Percentiles rank a stretch among this genome's conserved stretches.
Evolutionary conservation across 495 filamentous ascomycete genomes (phyloP).

Genomic region (Aspergillus sparsus): DNA sequence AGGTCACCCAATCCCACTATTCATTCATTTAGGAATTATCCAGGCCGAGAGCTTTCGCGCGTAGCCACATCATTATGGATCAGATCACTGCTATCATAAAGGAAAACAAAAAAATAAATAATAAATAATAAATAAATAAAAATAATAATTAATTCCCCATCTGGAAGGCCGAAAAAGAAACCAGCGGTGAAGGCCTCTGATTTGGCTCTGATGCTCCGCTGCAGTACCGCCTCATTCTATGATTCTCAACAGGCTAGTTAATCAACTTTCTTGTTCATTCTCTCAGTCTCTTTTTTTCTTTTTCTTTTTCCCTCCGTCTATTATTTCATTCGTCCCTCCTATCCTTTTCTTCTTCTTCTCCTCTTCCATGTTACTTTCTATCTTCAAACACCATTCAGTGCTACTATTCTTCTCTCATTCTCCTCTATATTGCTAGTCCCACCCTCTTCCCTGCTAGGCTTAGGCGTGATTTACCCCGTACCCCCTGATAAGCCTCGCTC

Average conservation of each 20-base stretch:
- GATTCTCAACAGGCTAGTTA: not conserved
- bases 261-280: constrained; percentile 2
- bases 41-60: too few species aligned
- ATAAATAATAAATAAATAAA: not conserved
- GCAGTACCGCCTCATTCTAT: constrained; percentile 30
- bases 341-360: constrained; percentile 17
- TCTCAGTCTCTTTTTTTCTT: constrained; percentile 12
- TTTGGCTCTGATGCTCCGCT: constrained; percentile 22
- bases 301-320: constrained; percentile 8
- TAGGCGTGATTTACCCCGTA: constrained; percentile 17
- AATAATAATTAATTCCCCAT: constrained; percentile 3
- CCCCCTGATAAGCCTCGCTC: constrained; percentile 28
- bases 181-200: constrained; percentile 28
- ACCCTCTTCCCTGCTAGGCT: constrained; percentile 8
- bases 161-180: constrained; percentile 14
- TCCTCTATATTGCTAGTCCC: constrained; percentile 3
- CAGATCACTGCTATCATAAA: not conserved
- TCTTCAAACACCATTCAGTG: not conserved
- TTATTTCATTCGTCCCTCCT: not conserved
- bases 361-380: constrained; percentile 8
- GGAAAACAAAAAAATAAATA: not conserved
- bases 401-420: constrained; percentile 11
- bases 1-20: too few species aligned
- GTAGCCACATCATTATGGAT: too few species aligned
- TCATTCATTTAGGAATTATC: too few species aligned